Conservation (phyloP, 2,329 filamentous ascomycete genomes). For the Colletotrichum destructivum region DNA sequence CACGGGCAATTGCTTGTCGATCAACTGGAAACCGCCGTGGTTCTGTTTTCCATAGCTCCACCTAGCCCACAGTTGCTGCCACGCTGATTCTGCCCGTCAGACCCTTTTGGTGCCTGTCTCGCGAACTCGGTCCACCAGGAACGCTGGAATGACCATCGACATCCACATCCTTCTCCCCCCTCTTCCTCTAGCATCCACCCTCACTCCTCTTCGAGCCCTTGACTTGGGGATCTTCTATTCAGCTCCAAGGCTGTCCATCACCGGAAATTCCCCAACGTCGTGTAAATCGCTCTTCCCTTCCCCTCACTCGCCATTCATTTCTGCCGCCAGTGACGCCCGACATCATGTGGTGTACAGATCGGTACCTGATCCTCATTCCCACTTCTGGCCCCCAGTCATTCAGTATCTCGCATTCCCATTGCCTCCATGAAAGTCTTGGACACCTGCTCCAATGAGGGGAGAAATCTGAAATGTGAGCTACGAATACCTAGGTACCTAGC, state of each 20-base stretch:
- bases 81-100: conserved; percentile 28
- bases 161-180: conserved; percentile 9
- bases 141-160: conserved; percentile 2
- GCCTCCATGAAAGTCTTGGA: conserved; percentile 7
- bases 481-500: background rate
- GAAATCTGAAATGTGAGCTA: conserved; percentile 3
- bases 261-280: background rate
- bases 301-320: conserved; percentile 3
- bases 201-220: conserved; percentile 1
- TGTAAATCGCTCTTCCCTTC: background rate
- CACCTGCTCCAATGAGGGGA: conserved; percentile 16
- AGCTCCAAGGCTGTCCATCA: conserved; percentile 15
- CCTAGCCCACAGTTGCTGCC: conserved; percentile 16
- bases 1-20: conserved; percentile 35
- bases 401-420: background rate
- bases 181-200: background rate
- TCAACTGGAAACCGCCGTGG: conserved; percentile 24
- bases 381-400: background rate
- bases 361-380: conserved; percentile 1
- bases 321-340: background rate
- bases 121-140: conserved; percentile 18
- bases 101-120: conserved; percentile 15
- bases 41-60: conserved; percentile 5
- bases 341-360: background rate
- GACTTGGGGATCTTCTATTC: conserved; percentile 5